A percentile compares a stretch with the other conserved stretches of the same genome.
These are phyloP conservation scores for Raffaelea arxii DNA, from an alignment of 2,329 filamentous ascomycete genomes.

Conservation along the genomic window DNA sequence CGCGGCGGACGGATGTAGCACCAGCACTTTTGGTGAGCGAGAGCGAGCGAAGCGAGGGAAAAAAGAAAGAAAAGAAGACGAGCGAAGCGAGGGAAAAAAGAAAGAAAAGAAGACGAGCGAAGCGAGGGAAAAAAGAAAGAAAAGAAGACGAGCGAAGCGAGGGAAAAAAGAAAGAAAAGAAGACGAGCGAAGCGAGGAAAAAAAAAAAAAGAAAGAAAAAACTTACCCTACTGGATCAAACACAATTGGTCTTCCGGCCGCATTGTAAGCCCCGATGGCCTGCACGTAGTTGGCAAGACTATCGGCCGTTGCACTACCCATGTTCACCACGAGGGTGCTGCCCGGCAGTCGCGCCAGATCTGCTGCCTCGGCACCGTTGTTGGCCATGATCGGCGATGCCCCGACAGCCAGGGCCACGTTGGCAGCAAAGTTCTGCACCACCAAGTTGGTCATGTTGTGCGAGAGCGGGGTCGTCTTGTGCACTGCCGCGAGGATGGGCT, in stretches of 20 bases:
- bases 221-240: constrained; percentile 78
- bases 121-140: neutral
- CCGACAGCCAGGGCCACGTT: constrained; percentile 81
- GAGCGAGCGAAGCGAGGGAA: neutral
- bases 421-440: constrained; percentile 90
- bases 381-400: constrained; percentile 89
- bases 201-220: neutral
- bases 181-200: neutral
- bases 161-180: neutral
- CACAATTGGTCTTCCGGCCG: constrained; percentile 62
- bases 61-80: neutral
- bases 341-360: constrained; percentile 65
- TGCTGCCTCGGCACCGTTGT: constrained; percentile 68
- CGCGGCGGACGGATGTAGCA: constrained; percentile 64
- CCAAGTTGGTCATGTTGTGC: constrained; percentile 96
- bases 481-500: constrained; percentile 48
- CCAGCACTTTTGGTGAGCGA: constrained; percentile 46
- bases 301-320: constrained; percentile 80
- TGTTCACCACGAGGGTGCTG: constrained; percentile 81
- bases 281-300: constrained; percentile 61
- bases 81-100: constrained; percentile 3
- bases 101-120: neutral
- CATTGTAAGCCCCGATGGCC: constrained; percentile 75
- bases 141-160: neutral
- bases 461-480: constrained; percentile 59